A percentile compares a stretch with the other conserved stretches of the same genome.
These are phyloP conservation scores for Ogataea pini DNA, from an alignment of 805 yeast genomes.

Conservation along the genomic window DNA sequence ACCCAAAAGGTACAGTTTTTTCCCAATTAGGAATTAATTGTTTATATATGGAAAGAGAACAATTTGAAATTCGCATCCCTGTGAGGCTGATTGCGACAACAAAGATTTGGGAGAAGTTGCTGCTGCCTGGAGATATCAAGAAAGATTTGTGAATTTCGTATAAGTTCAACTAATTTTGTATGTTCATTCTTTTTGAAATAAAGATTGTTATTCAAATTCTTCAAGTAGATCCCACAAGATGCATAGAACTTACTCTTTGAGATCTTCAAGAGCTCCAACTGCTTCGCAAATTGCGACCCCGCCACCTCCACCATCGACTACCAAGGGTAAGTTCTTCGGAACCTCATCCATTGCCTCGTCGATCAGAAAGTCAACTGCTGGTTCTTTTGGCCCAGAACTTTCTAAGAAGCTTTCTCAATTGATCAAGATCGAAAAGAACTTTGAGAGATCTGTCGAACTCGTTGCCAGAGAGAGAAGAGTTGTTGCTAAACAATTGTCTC, in stretches of 20 bases:
- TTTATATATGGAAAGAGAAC: constrained; percentile 17
- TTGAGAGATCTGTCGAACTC: constrained; percentile 90
- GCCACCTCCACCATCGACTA: constrained; percentile 77
- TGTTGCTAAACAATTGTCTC: constrained; percentile 94
- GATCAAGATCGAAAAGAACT: constrained; percentile 95
- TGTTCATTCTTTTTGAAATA: not conserved
- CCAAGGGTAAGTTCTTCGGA: constrained; percentile 72
- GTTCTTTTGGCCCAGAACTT: constrained; percentile 91
- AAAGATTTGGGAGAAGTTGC: constrained; percentile 5
- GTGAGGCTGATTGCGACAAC: constrained; percentile 10
- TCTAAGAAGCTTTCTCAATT: constrained; percentile 87
- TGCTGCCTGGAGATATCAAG: constrained; percentile 4
- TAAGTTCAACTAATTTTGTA: not conserved
- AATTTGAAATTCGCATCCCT: constrained; percentile 17
- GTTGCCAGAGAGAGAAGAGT: constrained; percentile 92
- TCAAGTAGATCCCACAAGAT: constrained; percentile 38
- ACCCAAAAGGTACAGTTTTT: constrained; percentile 3
- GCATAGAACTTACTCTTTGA: constrained; percentile 95
- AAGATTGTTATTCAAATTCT: not conserved
- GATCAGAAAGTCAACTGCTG: constrained; percentile 83
- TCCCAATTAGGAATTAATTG: constrained; percentile 19
- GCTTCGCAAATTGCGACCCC: constrained; percentile 80
- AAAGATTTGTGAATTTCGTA: constrained; percentile 1
- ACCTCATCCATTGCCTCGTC: constrained; percentile 65
- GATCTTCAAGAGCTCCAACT: constrained; percentile 90